A percentile compares a stretch with the other conserved stretches of the same genome.
phyloP scores from a whole-genome alignment of 208 protist species.

The Leishmania tarentolae region DNA sequence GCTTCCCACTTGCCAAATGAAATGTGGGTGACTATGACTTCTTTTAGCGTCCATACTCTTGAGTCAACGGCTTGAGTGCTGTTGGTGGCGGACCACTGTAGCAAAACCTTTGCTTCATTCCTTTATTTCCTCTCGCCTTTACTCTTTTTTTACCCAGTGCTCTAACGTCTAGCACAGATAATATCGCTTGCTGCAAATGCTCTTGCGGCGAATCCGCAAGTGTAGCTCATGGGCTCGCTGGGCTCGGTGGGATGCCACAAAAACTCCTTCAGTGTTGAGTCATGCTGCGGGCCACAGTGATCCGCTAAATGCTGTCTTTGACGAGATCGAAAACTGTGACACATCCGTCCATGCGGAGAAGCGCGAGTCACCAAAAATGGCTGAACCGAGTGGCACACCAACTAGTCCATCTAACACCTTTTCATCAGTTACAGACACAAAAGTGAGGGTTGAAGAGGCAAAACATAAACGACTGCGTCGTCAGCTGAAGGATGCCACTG shows the following conservation, averaged over 20 bases:
- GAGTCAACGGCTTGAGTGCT: background rate
- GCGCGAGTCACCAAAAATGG: background rate
- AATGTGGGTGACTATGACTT: background rate
- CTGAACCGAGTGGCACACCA: background rate
- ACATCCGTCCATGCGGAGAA: constrained; percentile 18
- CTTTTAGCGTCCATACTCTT: background rate
- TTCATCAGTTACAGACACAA: constrained; percentile 8
- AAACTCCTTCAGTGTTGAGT: constrained; percentile 1
- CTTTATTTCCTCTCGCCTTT: background rate
- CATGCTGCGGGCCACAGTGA: background rate
- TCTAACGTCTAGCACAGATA: background rate
- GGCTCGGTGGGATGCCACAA: background rate
- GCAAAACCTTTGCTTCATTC: background rate
- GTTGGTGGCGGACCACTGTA: background rate
- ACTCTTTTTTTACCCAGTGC: background rate
- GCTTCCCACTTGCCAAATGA: background rate
- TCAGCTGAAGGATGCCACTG: constrained; percentile 43
- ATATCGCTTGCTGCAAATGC: background rate
- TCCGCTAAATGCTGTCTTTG: constrained; percentile 24
- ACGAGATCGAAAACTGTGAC: constrained; percentile 33
- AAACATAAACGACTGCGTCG: constrained; percentile 25
- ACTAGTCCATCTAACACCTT: background rate
- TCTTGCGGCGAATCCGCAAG: background rate
- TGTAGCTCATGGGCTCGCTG: background rate
- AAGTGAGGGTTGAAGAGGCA: constrained; percentile 23